These are phyloP conservation scores for Lachnellula occidentalis DNA, from an alignment of 2,329 filamentous ascomycete species.

Conservation along the genomic window DNA sequence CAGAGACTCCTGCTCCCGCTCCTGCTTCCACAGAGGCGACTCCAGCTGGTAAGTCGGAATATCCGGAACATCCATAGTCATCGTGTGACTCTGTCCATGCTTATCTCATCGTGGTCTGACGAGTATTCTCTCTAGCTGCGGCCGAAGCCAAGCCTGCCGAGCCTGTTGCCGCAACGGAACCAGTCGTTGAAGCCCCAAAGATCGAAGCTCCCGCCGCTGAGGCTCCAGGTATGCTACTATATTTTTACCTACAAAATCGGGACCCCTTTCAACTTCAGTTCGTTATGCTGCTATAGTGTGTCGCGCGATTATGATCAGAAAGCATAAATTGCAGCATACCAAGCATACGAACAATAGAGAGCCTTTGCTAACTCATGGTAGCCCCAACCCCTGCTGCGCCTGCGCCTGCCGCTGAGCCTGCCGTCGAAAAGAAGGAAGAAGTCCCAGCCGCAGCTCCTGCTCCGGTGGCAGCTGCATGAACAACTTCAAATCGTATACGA, in stretches of 20 bases:
- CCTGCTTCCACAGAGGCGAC: slow-evolving; percentile 17
- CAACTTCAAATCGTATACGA: background rate
- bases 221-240: slow-evolving; percentile 3
- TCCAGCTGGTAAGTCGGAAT: slow-evolving; percentile 15
- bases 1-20: slow-evolving; percentile 11
- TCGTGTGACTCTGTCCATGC: slow-evolving; percentile 1
- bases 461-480: slow-evolving; percentile 15
- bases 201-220: slow-evolving; percentile 13
- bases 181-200: slow-evolving; percentile 1
- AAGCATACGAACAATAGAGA: background rate
- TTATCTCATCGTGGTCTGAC: slow-evolving; percentile 12
- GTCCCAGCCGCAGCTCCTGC: slow-evolving; percentile 1
- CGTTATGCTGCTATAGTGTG: background rate
- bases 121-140: slow-evolving; percentile 1
- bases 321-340: background rate
- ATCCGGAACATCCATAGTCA: background rate
- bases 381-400: slow-evolving; percentile 11
- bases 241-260: background rate
- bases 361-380: slow-evolving; percentile 2
- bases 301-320: background rate
- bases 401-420: slow-evolving; percentile 10
- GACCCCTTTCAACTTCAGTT: background rate
- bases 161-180: slow-evolving; percentile 1
- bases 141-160: slow-evolving; percentile 17
- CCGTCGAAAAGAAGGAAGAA: slow-evolving; percentile 15